Base-by-base conservation (phyloP, 352 stramenopile species). In the Blastocystis sp. region DNA sequence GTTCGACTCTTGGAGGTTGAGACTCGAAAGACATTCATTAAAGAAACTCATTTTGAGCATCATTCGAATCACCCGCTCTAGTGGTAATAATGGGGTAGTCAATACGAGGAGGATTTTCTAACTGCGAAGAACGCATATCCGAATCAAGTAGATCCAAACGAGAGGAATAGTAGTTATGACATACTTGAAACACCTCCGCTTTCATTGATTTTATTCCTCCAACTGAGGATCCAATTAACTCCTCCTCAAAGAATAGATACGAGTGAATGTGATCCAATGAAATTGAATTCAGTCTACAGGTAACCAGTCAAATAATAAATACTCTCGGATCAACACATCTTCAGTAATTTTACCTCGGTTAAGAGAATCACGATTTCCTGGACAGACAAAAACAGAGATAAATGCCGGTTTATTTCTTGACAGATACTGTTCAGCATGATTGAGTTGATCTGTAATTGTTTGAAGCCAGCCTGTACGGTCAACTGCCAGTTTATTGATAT, bases 31-130 rank as follows among this genome's bases (percentile, higher is more conserved):
- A 69, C 73, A 85, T 43, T 85, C 73, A 66, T 85, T 85, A 53
- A 68, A 85, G 50, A 85, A 85, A 47, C 73, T 85, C 73, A 85
- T 85, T 20, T 85, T 85, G 24, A 85, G 26, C 73, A 85, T 66
- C 34, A 66, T 62, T 16, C 73, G 73, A 47, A 85, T 85, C 50
- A 85, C 73, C 24, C 34, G 50, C 18, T 85, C 73, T 85, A 45
- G 24, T 37, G 13, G 24, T 30, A 50, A 41, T 8, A 0, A 2
- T 16, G 54, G 34, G 3, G 11, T 8, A 3, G 13, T 65, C 68
- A 6, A 16, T 85, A 85, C 73, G 47, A 53, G 73, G 73, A 66
- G 73, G 73, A 7, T 69, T 68, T n/a, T 85, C 73, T 18, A 55
- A 54, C 34, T 56, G 47, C 20, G 54, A 68, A 11, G 53, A 68